Conservation (phyloP, 345 rosid species). For the Corymbia maculata region DNA sequence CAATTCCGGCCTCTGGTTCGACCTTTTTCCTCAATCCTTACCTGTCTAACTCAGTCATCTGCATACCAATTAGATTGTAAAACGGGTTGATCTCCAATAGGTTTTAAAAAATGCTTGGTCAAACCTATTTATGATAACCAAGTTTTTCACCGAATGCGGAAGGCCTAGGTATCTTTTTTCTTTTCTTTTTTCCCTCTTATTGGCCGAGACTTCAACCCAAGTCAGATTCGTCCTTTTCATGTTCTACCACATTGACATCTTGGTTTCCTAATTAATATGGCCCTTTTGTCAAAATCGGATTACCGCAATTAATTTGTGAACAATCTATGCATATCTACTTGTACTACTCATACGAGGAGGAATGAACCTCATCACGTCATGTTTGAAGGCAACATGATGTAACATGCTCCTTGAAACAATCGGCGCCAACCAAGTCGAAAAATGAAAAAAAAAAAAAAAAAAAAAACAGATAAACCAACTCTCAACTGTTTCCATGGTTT, state of each 20-base stretch:
- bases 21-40: background rate
- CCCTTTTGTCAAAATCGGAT: background rate
- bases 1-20: background rate
- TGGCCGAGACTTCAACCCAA: background rate
- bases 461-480: background rate
- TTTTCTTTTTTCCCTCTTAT: background rate
- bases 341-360: background rate
- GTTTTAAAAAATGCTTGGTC: background rate
- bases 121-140: background rate
- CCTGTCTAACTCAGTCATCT: background rate
- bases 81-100: background rate
- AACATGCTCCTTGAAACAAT: background rate
- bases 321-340: background rate
- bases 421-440: background rate
- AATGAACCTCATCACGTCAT: background rate
- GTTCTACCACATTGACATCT: background rate
- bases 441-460: background rate
- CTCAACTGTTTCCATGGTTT: background rate
- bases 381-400: background rate
- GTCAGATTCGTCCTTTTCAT: background rate
- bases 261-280: background rate
- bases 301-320: background rate
- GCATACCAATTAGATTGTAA: background rate
- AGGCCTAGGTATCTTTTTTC: background rate
- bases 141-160: background rate